Evolutionary conservation across 139 green algal genomes (phyloP).

Genomic region (Desmodesmus armatus): DNA sequence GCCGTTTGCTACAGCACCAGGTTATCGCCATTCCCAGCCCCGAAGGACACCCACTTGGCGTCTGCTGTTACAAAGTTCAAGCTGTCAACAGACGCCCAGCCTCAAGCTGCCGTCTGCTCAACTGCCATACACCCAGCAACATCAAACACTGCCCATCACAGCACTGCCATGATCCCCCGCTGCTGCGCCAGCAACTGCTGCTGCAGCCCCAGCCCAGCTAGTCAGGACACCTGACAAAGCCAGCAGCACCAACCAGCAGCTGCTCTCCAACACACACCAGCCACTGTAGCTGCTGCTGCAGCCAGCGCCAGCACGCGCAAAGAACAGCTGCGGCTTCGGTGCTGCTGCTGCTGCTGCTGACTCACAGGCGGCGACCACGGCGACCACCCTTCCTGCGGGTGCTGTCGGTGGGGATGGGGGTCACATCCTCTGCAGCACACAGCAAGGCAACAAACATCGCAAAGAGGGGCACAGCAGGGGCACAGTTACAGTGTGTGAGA

Average conservation of each 20-base stretch:
- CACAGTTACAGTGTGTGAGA: neutral
- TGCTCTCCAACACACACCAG: neutral
- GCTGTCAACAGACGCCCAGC: too few relatives aligned
- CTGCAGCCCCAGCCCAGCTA: neutral
- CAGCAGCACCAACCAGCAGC: neutral
- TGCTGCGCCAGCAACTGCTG: slow-evolving; percentile 6
- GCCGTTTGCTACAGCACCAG: too few relatives aligned
- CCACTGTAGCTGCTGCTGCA: neutral
- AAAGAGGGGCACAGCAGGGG: slow-evolving; percentile 9
- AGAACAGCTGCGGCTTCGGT: neutral
- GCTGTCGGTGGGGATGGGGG: slow-evolving; percentile 98
- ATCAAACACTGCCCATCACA: neutral
- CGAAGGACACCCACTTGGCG: too few relatives aligned
- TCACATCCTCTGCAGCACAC: slow-evolving; percentile 94
- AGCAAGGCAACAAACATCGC: neutral
- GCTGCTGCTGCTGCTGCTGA: slow-evolving; percentile 5
- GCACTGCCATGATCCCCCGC: neutral
- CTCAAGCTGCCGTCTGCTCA: too few relatives aligned
- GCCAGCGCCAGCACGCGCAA: neutral
- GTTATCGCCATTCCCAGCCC: too few relatives aligned
- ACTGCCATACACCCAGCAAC: neutral
- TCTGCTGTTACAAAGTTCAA: too few relatives aligned
- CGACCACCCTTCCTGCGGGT: slow-evolving; percentile 98
- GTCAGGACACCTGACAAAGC: neutral
- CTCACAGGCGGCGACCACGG: slow-evolving; percentile 93